Base-by-base conservation (phyloP, 2,329 filamentous ascomycete species). In the Cercospora zeina region DNA sequence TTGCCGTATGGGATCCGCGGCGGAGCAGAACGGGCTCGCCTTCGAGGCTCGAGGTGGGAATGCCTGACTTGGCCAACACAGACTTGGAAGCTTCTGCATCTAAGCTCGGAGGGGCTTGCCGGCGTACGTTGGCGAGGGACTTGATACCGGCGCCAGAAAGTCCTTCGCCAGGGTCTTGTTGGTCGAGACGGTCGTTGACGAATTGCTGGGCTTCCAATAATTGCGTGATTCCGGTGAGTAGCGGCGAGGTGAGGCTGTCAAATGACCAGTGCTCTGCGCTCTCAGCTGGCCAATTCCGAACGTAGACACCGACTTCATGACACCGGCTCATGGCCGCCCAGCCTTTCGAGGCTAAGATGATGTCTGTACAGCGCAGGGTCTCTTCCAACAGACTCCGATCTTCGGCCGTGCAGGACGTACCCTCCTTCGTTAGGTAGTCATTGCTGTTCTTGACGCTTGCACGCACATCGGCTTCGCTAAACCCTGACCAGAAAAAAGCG, bases 401-500 rank as follows among this genome's bases (percentile, higher is more conserved):
- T 21, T 85, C 81, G 0, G 74, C 58, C 0, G 80, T 82, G 61
- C 91, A 87, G 0, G 76, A 77, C 0, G 89, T 81, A 10, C 82
- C 80, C 30, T 85, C 81, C 59, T 89, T 85, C 1, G 77, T 74
- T 11, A 96, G 71, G 69, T 96, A 96, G 36, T 80, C 80, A 56
- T 83, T 79, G 0, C 89, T 88, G 34, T 86, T 87, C 30, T 89
- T 81, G 0, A 95, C 74, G 0, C 89, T 85, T 30, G 80, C 84
- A 2, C 75, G 65, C 2, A 96, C 83, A 60, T 92, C 86, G 0
- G 80, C 77, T 0, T 79, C 75, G 0, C 85, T 85, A 69, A 89
- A 92, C 53, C 92, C 93, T 0, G 88, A 88, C 77, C 90, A 93
- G 74, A 93, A 96, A 71, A 96, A 96, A 54, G 89, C 91, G 6